Evolutionary conservation across 1,139 yeast genomes (phyloP).

Genomic region (Protomyces pachydermus): DNA sequence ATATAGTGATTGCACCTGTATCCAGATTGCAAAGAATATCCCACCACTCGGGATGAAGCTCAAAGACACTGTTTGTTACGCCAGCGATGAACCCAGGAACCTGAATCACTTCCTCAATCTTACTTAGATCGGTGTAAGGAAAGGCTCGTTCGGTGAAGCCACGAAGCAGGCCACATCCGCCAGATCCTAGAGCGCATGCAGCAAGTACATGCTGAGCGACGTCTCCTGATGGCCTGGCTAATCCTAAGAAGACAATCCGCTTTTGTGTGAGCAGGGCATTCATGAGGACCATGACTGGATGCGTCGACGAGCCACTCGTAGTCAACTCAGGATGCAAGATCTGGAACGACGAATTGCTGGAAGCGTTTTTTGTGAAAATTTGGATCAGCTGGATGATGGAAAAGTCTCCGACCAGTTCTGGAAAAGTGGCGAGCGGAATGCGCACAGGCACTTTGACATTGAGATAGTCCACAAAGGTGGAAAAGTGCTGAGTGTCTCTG

Average conservation of each 20-base stretch:
- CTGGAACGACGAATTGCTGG: slow-evolving; percentile 34
- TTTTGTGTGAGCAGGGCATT: slow-evolving; percentile 58
- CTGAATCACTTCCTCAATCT: slow-evolving; percentile 52
- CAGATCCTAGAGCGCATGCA: slow-evolving; percentile 52
- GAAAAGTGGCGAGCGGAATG: slow-evolving; percentile 39
- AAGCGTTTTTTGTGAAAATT: slow-evolving; percentile 33
- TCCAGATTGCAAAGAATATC: slow-evolving; percentile 58
- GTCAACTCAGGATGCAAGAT: slow-evolving; percentile 29
- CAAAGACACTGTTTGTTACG: slow-evolving; percentile 63
- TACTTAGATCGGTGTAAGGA: slow-evolving; percentile 60
- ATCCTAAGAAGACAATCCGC: slow-evolving; percentile 52
- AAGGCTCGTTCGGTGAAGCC: slow-evolving; percentile 50
- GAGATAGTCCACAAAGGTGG: slow-evolving; percentile 1
- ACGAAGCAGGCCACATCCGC: slow-evolving; percentile 52
- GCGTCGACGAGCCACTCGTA: slow-evolving; percentile 35
- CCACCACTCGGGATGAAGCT: slow-evolving; percentile 54
- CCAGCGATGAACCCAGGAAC: slow-evolving; percentile 54
- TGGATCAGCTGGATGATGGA: neutral
- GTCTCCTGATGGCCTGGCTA: slow-evolving; percentile 52
- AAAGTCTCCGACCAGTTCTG: slow-evolving; percentile 40
- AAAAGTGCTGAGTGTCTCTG: slow-evolving; percentile 10
- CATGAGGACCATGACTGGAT: slow-evolving; percentile 53
- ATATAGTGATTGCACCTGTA: slow-evolving; percentile 44
- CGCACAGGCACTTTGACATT: slow-evolving; percentile 32
- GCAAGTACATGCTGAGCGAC: slow-evolving; percentile 55